Conservation (phyloP, 2,329 filamentous ascomycete genomes). For the Alternaria ethzedia region DNA sequence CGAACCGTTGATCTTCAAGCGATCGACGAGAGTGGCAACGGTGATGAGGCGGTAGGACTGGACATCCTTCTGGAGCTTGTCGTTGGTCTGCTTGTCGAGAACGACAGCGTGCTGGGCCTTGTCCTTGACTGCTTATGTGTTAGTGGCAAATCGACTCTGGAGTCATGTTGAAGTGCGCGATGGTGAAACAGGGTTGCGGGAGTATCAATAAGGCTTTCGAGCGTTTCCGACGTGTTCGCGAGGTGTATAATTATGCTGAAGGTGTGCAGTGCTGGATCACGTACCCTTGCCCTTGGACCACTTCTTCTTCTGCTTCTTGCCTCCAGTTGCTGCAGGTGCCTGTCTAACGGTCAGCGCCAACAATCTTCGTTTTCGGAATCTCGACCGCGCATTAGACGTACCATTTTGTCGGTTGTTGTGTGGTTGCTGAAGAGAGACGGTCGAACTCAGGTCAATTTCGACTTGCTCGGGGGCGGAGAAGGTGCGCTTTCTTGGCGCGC, state of each 20-base stretch:
- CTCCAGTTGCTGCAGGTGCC: constrained; percentile 66
- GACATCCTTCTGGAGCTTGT: constrained; percentile 99
- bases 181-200: neutral
- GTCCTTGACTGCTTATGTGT: constrained; percentile 85
- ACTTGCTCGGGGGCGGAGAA: constrained; percentile 28
- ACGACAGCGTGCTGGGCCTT: constrained; percentile 99
- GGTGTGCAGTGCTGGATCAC: constrained; percentile 40
- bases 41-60: constrained; percentile 99
- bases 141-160: constrained; percentile 27
- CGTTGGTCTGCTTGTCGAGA: constrained; percentile 95
- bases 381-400: constrained; percentile 27
- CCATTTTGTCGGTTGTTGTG: constrained; percentile 53
- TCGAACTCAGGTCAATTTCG: constrained; percentile 8
- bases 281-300: constrained; percentile 70
- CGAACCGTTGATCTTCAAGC: constrained; percentile 99
- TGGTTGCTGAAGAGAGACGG: constrained; percentile 38
- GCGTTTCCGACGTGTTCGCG: neutral
- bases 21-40: constrained; percentile 96
- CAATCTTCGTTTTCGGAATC: neutral
- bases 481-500: constrained; percentile 17
- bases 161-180: constrained; percentile 9
- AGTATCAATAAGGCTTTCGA: neutral
- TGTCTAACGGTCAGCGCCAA: constrained; percentile 16
- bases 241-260: constrained; percentile 11
- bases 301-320: constrained; percentile 86